Evolutionary conservation across 495 filamentous ascomycete species (phyloP).

Genomic region (Clavariopsis aquatica): DNA sequence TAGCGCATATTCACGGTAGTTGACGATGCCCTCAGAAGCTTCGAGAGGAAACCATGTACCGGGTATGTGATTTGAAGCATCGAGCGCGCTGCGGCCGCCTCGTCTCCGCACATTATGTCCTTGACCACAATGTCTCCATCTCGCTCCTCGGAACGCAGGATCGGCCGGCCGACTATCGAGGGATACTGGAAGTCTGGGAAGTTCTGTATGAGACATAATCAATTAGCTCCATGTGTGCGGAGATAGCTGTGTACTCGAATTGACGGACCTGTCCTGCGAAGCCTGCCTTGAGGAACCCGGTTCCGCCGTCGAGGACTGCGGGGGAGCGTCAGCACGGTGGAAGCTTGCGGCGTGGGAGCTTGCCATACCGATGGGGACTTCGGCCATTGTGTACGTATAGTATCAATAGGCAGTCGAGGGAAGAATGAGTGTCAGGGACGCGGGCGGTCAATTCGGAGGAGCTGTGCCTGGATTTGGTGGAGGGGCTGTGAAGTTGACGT

Average conservation of each 20-base stretch:
- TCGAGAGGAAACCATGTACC: constrained; percentile 50
- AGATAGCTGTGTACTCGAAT: background rate
- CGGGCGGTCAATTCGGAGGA: constrained; percentile 13
- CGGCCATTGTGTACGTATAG: constrained; percentile 56
- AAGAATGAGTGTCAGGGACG: constrained; percentile 1
- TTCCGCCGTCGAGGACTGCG: constrained; percentile 98
- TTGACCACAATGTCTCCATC: constrained; percentile 78
- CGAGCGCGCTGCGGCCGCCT: constrained; percentile 89
- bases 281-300: constrained; percentile 98
- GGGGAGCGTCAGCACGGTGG: constrained; percentile 32
- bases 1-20: constrained; percentile 24
- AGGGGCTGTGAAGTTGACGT: constrained; percentile 46
- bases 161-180: constrained; percentile 96
- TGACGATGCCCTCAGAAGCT: constrained; percentile 22
- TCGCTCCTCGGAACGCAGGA: constrained; percentile 92
- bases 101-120: constrained; percentile 99
- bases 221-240: background rate
- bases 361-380: constrained; percentile 68
- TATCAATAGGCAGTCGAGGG: constrained; percentile 5
- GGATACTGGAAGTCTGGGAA: constrained; percentile 98
- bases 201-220: constrained; percentile 59
- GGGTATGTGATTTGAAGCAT: constrained; percentile 98
- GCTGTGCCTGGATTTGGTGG: constrained; percentile 25
- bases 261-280: constrained; percentile 80
- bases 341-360: constrained; percentile 39